Percentiles rank a stretch among this genome's conserved stretches.
These are phyloP conservation scores for Xylaria intraflava DNA, from an alignment of 495 filamentous ascomycete species.

Conservation along the genomic window DNA sequence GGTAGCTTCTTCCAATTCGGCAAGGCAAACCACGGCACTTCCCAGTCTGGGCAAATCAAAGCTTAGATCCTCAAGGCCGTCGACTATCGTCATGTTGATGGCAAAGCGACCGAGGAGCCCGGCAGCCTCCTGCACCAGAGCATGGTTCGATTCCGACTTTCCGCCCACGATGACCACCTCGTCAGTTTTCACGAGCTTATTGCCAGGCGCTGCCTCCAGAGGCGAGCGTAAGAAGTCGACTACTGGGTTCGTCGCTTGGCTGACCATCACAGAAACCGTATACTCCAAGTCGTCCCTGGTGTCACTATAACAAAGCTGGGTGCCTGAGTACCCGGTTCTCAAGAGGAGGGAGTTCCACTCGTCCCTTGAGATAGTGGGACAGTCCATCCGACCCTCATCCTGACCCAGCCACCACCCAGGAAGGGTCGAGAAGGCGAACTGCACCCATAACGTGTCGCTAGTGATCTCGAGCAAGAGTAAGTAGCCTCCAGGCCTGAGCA, in stretches of 20 bases:
- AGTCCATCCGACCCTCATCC: conserved; percentile 32
- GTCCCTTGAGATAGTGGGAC: conserved; percentile 26
- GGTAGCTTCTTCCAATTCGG: conserved; percentile 33
- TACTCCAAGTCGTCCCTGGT: conserved; percentile 7
- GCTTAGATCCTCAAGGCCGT: not conserved
- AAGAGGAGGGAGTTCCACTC: conserved; percentile 38
- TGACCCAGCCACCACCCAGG: conserved; percentile 48
- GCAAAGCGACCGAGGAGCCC: not conserved
- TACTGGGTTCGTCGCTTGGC: conserved; percentile 40
- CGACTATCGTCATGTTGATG: not conserved
- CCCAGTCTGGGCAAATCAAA: not conserved
- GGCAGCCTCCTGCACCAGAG: not conserved
- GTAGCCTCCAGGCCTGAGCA: conserved; percentile 50
- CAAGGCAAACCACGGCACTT: conserved; percentile 14
- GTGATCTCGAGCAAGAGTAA: conserved; percentile 46
- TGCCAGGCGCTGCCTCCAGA: not conserved
- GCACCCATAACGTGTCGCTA: conserved; percentile 23
- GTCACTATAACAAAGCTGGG: conserved; percentile 29
- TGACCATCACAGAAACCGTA: conserved; percentile 34
- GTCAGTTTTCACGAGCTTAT: not conserved
- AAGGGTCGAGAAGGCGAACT: conserved; percentile 34
- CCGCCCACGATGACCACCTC: conserved; percentile 16
- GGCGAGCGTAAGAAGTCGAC: not conserved
- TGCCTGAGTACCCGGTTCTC: conserved; percentile 39
- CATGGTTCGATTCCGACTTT: not conserved